Evolutionary conservation across 768 basidiomycete species (phyloP), one percentile per base, ranked within the genome.

Genomic region (Pleurotus citrinopileatus): DNA sequence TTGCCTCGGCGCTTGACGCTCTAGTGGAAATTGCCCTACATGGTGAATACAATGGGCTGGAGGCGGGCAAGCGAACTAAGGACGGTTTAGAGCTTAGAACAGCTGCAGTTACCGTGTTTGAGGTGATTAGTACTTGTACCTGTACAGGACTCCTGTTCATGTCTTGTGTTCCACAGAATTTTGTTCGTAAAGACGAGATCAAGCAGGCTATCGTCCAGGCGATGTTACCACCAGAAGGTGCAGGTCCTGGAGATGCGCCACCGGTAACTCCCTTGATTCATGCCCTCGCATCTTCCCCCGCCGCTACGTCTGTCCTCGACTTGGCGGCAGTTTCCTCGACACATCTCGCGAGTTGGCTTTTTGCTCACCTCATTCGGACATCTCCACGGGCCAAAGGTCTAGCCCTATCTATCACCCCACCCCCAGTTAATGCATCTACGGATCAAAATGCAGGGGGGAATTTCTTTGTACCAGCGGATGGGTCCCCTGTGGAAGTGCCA

Each of bases 381-480:
- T 88, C 86, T 44, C 70, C 84, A 7, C 79, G 77, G 23, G 79
- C 81, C 54, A 91, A 91, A 68, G 59, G 75, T 0, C 68, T 82
- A 15, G 87, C 88, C 13, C 83, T 86, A 47, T 70, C 73, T 2
- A 84, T 92, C 53, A 77, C 80, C 12, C 88, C 89, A 1, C 73
- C 74, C 4, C 66, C 73, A 0, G 59, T 67, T 13, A 69, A 56
- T 46, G 42, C 73, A 8, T 64, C 71, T 9, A 46, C 68, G 3
- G 65, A 69, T 10, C 59, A 55, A 22, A 61, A 65, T 42, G 59
- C 64, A 50, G 61, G 62, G 22, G 73, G 79, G 4, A 69, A 68
- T 20, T 87, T 90, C 67, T 92, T 91, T 63, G 83, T 92, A 17
- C 90, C 90, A 2, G 89, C 90, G 1, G 91, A 92, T 59, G 78